Base-by-base conservation (phyloP, 73 alveolate species). In the Breviolum minutum region DNA sequence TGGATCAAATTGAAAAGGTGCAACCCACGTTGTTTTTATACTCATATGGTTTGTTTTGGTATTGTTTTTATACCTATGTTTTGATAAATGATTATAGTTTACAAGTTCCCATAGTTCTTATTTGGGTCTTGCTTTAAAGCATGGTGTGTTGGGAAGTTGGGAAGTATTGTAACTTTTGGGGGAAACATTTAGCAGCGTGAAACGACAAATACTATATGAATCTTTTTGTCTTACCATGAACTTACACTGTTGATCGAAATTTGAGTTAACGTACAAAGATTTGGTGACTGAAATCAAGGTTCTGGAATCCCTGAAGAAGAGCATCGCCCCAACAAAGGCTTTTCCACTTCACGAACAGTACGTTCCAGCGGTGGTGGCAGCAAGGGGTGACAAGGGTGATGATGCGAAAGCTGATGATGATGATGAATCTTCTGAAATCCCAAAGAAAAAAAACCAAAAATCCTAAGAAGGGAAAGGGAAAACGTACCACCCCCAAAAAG, bases 291-390 rank as follows among this genome's bases (percentile, higher is more conserved):
- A 27, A 17, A n/a, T 63, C 1, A 1, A 77, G 86, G 86, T 77
- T 77, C 63, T 77, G 63, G 86, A 77, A 11, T n/a, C 86, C 7
- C 16, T 77, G 86, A 27, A 2, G 27, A 77, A 30, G 61, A 9
- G 11, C 61, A 20, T 22, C 54, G 19, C 0, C 86, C 24, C 12
- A 29, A 30, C 63, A 9, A 10, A 77, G 22, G 63, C 86, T 17
- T 77, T 77, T n/a, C 86, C 86, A n/a, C 86, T 77, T 27, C 86
- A 77, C 30, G 63, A 61, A 17, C 19, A 77, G 22, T 77, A 77
- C 22, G 63, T 77, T 27, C 86, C 86, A 10, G 86, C 86, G 61
- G 63, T 77, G 63, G 14, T 29, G 86, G 86, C 19, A 8, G 63
- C 63, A 27, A 30, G 30, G 86, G 63, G 63, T n/a, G 86, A 9